Evolutionary conservation across 345 rosid genomes (phyloP).

Genomic region (Raphanus sativus): DNA sequence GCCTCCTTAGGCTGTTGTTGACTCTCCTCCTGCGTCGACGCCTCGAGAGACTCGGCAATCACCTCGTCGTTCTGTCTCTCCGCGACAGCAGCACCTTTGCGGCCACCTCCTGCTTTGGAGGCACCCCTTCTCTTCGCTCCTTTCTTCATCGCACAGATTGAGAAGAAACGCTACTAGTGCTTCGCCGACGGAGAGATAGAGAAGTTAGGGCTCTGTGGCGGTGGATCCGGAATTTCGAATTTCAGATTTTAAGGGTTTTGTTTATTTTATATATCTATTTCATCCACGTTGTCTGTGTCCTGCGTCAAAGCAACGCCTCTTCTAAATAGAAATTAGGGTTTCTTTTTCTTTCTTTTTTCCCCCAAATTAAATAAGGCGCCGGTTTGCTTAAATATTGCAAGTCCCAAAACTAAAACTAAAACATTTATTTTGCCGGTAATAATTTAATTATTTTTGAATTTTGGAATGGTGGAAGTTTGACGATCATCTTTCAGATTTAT

Average conservation of each 20-base stretch:
- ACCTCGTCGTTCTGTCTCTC: conserved; percentile 27
- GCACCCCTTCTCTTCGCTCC: conserved; percentile 47
- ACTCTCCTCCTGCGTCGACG: conserved; percentile 33
- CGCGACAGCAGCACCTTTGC: conserved; percentile 31
- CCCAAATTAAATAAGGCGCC: conserved; percentile 12
- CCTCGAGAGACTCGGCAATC: conserved; percentile 27
- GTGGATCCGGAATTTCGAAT: conserved; percentile 43
- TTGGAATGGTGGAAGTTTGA: conserved; percentile 14
- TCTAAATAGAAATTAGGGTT: conserved; percentile 8
- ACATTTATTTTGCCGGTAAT: not conserved
- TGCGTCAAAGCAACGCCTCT: conserved; percentile 4
- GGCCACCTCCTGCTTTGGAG: conserved; percentile 32
- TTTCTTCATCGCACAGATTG: conserved; percentile 31
- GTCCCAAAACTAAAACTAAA: not conserved
- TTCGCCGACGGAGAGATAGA: not conserved
- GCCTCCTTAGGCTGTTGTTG: conserved; percentile 7
- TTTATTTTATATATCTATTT: not conserved
- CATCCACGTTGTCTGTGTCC: not conserved
- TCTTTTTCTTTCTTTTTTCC: not conserved
- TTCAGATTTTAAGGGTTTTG: conserved; percentile 12
- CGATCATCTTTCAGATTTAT: not conserved
- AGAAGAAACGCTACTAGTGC: not conserved
- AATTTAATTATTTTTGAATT: not conserved
- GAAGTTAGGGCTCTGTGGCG: conserved; percentile 35
- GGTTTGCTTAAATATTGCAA: not conserved